Conservation (phyloP, 192 early-diverging fungal species). For the Pilobolus umbonatus region DNA sequence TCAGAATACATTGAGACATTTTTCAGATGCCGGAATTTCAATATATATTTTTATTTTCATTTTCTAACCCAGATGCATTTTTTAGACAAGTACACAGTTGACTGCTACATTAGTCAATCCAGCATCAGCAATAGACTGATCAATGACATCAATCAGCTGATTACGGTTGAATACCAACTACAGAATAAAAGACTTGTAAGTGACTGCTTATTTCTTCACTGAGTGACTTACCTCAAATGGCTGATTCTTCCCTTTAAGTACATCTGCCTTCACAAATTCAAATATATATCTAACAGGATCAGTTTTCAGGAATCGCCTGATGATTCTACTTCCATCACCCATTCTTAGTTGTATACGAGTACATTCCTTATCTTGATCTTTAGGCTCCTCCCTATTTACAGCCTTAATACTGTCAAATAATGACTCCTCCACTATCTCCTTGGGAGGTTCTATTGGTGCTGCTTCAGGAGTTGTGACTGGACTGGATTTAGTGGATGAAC, state of each 20-base stretch:
- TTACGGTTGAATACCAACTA: slow-evolving; percentile 67
- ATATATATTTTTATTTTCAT: too few relatives aligned
- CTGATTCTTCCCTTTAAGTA: slow-evolving; percentile 55
- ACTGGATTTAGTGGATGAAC: slow-evolving; percentile 16
- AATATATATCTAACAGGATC: slow-evolving; percentile 74
- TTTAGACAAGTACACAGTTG: slow-evolving; percentile 39
- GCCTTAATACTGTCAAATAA: slow-evolving; percentile 42
- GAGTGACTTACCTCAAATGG: slow-evolving; percentile 64
- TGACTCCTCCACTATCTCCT: slow-evolving; percentile 24
- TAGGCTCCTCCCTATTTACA: slow-evolving; percentile 41
- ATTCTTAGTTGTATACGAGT: slow-evolving; percentile 83
- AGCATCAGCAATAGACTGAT: slow-evolving; percentile 69
- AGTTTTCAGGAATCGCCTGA: slow-evolving; percentile 71
- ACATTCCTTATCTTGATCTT: slow-evolving; percentile 47
- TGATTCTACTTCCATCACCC: slow-evolving; percentile 71
- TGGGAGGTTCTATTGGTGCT: background rate
- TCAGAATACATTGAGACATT: too few relatives aligned
- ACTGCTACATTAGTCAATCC: slow-evolving; percentile 57
- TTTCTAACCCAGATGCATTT: too few relatives aligned
- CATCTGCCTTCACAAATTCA: slow-evolving; percentile 75
- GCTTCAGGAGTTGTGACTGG: background rate
- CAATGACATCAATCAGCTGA: slow-evolving; percentile 58
- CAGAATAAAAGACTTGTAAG: slow-evolving; percentile 22
- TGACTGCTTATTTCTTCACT: slow-evolving; percentile 6
- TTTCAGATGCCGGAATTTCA: too few relatives aligned